Evolutionary conservation across 2,329 filamentous ascomycete species (phyloP).

Genomic region (Emydomyces testavorans): DNA sequence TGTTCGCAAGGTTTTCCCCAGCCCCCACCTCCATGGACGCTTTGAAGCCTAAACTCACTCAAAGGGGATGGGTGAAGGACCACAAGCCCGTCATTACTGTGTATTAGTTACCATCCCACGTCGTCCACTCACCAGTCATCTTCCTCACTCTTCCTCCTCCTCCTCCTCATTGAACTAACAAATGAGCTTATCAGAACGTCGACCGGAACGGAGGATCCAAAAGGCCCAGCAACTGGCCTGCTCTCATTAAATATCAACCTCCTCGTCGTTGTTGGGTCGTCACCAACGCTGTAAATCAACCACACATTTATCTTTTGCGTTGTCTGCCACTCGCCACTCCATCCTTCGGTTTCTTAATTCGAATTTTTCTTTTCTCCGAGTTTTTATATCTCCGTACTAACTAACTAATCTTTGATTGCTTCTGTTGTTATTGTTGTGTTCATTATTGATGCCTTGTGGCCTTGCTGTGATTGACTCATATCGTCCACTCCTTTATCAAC

Average conservation of each 20-base stretch:
- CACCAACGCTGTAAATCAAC: neutral
- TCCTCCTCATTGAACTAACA: constrained; percentile 5
- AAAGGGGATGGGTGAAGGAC: too few relatives aligned
- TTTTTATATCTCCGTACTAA: neutral
- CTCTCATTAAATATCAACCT: neutral
- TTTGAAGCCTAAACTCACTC: constrained; percentile 2
- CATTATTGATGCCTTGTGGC: neutral
- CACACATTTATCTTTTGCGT: neutral
- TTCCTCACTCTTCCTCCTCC: neutral
- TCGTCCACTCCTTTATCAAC: neutral
- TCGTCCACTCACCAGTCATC: neutral
- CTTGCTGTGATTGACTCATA: neutral
- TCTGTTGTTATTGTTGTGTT: constrained; percentile 10
- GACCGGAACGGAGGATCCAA: neutral
- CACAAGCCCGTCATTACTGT: neutral
- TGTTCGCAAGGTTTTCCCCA: too few relatives aligned
- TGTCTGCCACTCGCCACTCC: constrained; percentile 1
- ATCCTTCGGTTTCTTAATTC: neutral
- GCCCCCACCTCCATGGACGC: neutral
- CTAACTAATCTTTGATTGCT: constrained; percentile 3
- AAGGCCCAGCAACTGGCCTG: neutral
- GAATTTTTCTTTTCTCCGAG: neutral
- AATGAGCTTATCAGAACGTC: constrained; percentile 3
- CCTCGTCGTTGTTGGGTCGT: neutral
- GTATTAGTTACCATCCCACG: neutral